Evolutionary conservation across 805 yeast genomes (phyloP).

Genomic region (Saturnispora saitoi): DNA sequence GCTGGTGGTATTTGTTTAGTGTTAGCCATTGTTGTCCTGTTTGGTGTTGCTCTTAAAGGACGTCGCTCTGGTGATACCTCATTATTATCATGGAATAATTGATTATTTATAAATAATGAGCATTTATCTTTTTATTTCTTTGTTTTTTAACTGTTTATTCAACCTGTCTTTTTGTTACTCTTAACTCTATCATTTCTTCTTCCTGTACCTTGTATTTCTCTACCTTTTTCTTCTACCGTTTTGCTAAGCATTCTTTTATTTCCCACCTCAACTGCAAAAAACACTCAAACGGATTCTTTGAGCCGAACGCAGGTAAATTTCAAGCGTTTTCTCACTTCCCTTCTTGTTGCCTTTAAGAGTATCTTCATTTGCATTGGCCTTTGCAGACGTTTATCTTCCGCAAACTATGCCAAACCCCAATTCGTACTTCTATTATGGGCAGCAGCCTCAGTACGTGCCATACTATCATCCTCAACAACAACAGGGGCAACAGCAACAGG

Average conservation of each 20-base stretch:
- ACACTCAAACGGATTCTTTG: too few species aligned
- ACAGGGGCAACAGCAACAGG: conserved; percentile 6
- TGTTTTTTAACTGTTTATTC: neutral
- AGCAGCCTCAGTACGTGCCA: neutral
- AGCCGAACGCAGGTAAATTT: neutral
- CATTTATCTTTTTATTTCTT: neutral
- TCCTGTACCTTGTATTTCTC: too few species aligned
- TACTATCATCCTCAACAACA: conserved; percentile 4
- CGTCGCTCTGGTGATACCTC: conserved; percentile 66
- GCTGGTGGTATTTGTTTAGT: conserved; percentile 64
- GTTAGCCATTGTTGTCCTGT: conserved; percentile 43
- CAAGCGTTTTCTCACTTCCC: neutral
- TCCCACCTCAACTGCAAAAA: too few species aligned
- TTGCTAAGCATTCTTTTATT: too few species aligned
- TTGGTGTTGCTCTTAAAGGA: conserved; percentile 53
- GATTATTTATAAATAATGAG: too few species aligned
- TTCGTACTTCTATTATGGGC: neutral
- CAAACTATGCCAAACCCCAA: conserved; percentile 1
- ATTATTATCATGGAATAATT: conserved; percentile 62
- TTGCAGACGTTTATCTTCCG: neutral
- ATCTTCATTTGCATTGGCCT: neutral
- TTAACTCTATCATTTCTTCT: too few species aligned
- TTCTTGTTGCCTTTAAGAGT: neutral
- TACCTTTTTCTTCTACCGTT: too few species aligned
- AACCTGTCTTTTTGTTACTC: too few species aligned